These are phyloP conservation scores for Vaccinium myrtillus DNA, from an alignment of 148 eudicot species.

Conservation along the genomic window DNA sequence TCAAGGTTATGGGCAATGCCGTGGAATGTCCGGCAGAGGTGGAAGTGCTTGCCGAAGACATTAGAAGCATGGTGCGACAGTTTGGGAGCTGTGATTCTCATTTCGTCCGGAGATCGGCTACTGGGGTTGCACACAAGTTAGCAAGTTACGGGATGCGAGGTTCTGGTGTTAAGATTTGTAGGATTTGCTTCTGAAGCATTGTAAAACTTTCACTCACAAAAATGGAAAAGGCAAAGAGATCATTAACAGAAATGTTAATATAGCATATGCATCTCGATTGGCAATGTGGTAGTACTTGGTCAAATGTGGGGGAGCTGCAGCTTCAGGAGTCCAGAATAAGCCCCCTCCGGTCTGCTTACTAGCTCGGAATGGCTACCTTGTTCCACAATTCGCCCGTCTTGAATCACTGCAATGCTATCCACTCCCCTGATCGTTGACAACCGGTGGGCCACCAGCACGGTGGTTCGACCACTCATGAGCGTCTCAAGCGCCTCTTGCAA, in stretches of 20 bases:
- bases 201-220: no score
- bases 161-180: neutral
- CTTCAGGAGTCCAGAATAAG: constrained; percentile 86
- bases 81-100: neutral
- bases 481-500: constrained; percentile 92
- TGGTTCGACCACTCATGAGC: constrained; percentile 91
- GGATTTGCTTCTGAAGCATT: no score
- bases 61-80: neutral
- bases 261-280: no score
- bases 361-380: constrained; percentile 88
- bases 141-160: neutral
- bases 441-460: constrained; percentile 84
- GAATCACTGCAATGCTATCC: constrained; percentile 76
- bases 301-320: constrained; percentile 63
- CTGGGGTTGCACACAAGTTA: neutral
- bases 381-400: constrained; percentile 86
- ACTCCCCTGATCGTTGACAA: constrained; percentile 87
- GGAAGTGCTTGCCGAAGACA: neutral
- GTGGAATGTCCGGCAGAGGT: neutral
- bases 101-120: neutral
- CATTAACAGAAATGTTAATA: no score
- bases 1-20: neutral
- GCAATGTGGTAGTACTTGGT: constrained; percentile 6
- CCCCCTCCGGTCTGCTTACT: constrained; percentile 73
- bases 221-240: no score